Evolutionary conservation across 352 stramenopile species (phyloP), one percentile per base, ranked within the genome.

Genomic region (Phytophthora pluvialis): DNA sequence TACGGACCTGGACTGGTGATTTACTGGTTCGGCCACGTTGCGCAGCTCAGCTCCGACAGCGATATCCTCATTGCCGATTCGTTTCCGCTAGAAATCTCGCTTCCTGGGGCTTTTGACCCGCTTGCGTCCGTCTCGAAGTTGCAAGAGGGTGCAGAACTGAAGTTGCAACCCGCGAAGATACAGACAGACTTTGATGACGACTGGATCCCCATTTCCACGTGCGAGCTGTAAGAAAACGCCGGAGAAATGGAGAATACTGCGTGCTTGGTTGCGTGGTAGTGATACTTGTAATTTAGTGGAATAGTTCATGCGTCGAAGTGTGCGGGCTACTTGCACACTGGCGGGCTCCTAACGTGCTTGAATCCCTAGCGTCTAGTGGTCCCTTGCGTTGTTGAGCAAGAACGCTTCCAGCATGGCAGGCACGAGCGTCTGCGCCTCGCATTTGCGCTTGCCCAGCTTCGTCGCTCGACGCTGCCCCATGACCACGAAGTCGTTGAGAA

Each of bases 1-100:
- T 96, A 88, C 57, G 88, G 86, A 1, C 81, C 85, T 1, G 88
- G 88, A n/a, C 90, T 96, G 78, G 83, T 96, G 28, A 91, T 96
- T 56, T 96, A 96, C 69, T 96, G 89, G 89, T 90, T 93, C 38
- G 87, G 88, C 25, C 75, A 92, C 56, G 77, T 91, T 25, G 61
- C 70, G 12, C 74, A 81, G 31, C 74, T 93, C 26, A 83, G 72
- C 53, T 73, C 69, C 1, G 78, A 91, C 47, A 61, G 62, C 21
- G 77, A 90, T 40, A 75, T 93, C 61, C 73, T 86, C 45, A 82
- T 91, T 55, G 77, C 78, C n/a, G 72, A 87, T 46, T 51, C 66
- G 42, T 89, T 93, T 58, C 84, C 84, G 1, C 16, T 16, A 13
- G 51, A 80, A 8, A 88, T 93, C 38, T 69, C 73, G 31, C 72